Evolutionary conservation across 345 rosid genomes (phyloP).

Genomic region (Mercurialis annua): DNA sequence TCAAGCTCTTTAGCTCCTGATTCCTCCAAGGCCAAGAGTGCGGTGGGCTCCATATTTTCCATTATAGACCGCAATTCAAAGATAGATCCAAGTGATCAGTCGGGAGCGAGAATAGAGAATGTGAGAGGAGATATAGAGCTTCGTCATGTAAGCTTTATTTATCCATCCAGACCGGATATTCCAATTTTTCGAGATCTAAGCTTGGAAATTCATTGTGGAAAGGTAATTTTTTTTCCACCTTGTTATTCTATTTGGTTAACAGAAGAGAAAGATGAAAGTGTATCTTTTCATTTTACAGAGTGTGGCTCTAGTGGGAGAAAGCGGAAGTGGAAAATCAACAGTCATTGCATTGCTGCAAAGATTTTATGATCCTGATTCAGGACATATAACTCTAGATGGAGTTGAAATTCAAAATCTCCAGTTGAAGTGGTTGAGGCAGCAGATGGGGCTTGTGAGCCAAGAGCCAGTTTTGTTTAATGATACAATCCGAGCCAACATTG

Average conservation of each 20-base stretch:
- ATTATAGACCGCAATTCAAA: constrained; percentile 58
- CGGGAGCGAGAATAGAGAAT: constrained; percentile 45
- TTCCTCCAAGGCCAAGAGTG: constrained; percentile 47
- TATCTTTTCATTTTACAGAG: constrained; percentile 25
- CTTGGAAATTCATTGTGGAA: constrained; percentile 58
- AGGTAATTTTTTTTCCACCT: constrained; percentile 53
- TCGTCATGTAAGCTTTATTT: constrained; percentile 60
- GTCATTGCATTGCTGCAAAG: constrained; percentile 55
- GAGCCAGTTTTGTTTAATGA: constrained; percentile 63
- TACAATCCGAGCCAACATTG: constrained; percentile 61
- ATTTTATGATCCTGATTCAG: constrained; percentile 57
- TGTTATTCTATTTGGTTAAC: too few relatives aligned
- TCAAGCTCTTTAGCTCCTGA: too few relatives aligned
- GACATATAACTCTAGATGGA: constrained; percentile 45
- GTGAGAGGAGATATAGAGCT: constrained; percentile 71
- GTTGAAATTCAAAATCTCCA: constrained; percentile 45
- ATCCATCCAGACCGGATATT: constrained; percentile 70
- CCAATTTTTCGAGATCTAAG: constrained; percentile 64
- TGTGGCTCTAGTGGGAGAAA: constrained; percentile 70
- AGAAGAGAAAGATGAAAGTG: too few relatives aligned
- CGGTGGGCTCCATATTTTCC: constrained; percentile 67
- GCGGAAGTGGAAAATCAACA: constrained; percentile 69
- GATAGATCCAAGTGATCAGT: constrained; percentile 70
- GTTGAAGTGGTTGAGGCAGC: constrained; percentile 59
- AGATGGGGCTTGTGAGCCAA: constrained; percentile 44